Evolutionary conservation across 192 early-diverging fungal genomes (phyloP), one percentile per base, ranked within the genome.

Genomic region (Coemansia sp.): DNA sequence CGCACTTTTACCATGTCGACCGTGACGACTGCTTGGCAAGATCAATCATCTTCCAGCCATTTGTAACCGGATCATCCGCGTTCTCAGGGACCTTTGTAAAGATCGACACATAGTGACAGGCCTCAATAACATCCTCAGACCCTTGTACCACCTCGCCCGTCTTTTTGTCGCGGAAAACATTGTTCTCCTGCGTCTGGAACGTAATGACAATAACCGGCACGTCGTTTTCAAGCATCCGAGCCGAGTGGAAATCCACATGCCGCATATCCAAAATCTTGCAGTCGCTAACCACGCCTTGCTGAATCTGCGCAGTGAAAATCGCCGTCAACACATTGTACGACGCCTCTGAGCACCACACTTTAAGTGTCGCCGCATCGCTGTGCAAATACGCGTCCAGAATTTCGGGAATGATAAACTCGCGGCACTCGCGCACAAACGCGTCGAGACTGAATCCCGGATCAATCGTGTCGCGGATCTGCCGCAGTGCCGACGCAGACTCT

Each of bases 261-360:
- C 93, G 87, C 47, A 96, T 75, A 73, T 99, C 97, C 20, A 97
- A 78, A 53, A 99, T 90, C 69, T 92, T 93, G 85, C 92, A 96
- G 77, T 96, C 95, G 63, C 90, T 93, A 16, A 95, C 82, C 18
- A 99, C 84, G 19, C 93, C 94, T 75, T 94, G 90, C 57, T 91
- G 83, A 39, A 86, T 82, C 82, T 95, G 93, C 16, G 89, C 88
- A 59, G 91, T 88, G 65, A 94, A 84, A 26, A 89, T 88, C 29
- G 90, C 91, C 0, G 89, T 88, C 59, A 99, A 75, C 53, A 95
- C 85, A 69, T 88, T 92, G 73, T 87, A 89, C 9, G 89, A 89
- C 62, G 88, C 90, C 81, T 99, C 97, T 11, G 91, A 93, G 83
- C 95, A 96, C 96, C 97, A 99, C 53, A 88, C 75, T 69, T 87